Percentiles rank a stretch among this genome's conserved stretches.
phyloP scores from a whole-genome alignment of 2,329 filamentous ascomycete genomes.

The Orbilia brochopaga region DNA sequence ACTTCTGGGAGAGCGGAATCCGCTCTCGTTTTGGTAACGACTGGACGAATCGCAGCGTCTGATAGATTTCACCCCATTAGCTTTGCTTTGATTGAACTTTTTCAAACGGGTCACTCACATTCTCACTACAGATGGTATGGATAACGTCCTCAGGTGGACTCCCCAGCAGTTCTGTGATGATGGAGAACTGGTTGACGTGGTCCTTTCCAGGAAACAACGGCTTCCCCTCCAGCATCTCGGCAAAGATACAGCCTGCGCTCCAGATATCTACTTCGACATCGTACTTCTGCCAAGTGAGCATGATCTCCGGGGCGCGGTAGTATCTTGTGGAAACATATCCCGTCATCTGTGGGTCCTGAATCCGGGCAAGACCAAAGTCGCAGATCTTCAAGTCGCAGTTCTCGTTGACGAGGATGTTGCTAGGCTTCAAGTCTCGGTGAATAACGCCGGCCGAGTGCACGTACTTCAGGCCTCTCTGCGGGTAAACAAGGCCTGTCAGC shows the following conservation, averaged over 20 bases:
- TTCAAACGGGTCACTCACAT: constrained; percentile 66
- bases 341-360: constrained; percentile 99
- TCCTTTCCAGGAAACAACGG: constrained; percentile 98
- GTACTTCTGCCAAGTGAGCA: constrained; percentile 99
- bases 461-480: constrained; percentile 93
- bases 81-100: no score
- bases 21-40: constrained; percentile 93
- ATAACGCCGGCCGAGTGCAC: constrained; percentile 98
- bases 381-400: constrained; percentile 99
- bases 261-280: constrained; percentile 99
- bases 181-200: constrained; percentile 99
- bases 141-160: constrained; percentile 98
- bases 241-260: constrained; percentile 98
- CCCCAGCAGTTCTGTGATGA: constrained; percentile 95
- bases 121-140: constrained; percentile 97
- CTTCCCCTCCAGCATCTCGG: constrained; percentile 98
- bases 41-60: constrained; percentile 86
- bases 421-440: constrained; percentile 95
- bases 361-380: constrained; percentile 95
- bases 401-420: constrained; percentile 99
- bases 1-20: constrained; percentile 83
- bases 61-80: constrained; percentile 9
- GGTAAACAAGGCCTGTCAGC: constrained; percentile 7
- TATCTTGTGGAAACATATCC: constrained; percentile 98
- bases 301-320: constrained; percentile 98